Evolutionary conservation across 2,329 filamentous ascomycete species (phyloP).

Genomic region (Westerdykella ornata): DNA sequence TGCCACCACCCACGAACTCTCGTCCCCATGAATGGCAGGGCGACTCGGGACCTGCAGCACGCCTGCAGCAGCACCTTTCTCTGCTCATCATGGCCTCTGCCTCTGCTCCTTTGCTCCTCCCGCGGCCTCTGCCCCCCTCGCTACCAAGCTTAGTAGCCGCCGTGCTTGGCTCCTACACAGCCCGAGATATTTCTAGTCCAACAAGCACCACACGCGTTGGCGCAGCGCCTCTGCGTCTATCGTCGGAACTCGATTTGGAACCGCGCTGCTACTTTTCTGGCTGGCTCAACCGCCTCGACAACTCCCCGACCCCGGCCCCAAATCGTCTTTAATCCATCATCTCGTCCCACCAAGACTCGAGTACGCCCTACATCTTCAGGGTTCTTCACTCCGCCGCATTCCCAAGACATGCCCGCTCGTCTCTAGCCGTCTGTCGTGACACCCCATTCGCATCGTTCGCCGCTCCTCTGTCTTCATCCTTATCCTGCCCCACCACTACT

Average conservation of each 20-base stretch:
- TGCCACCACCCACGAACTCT: not conserved
- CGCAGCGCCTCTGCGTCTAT: constrained; percentile 30
- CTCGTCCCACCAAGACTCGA: constrained; percentile 15
- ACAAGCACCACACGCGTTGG: constrained; percentile 18
- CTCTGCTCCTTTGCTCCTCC: constrained; percentile 11
- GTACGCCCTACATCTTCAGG: constrained; percentile 23
- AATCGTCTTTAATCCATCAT: constrained; percentile 26
- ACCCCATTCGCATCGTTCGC: constrained; percentile 28
- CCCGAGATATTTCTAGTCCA: constrained; percentile 36
- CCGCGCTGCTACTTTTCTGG: constrained; percentile 24
- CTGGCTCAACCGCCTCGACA: constrained; percentile 17
- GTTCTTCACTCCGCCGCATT: constrained; percentile 16
- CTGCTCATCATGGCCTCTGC: constrained; percentile 4
- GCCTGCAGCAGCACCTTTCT: constrained; percentile 13
- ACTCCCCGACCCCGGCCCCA: constrained; percentile 19
- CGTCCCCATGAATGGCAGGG: constrained; percentile 14
- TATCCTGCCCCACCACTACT: constrained; percentile 21
- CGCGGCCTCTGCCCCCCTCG: constrained; percentile 7
- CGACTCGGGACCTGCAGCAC: constrained; percentile 26
- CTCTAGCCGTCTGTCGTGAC: constrained; percentile 27
- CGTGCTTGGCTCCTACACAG: constrained; percentile 33
- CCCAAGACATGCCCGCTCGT: constrained; percentile 28
- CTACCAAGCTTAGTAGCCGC: constrained; percentile 14
- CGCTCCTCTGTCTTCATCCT: constrained; percentile 17
- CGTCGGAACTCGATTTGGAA: constrained; percentile 31